phyloP scores from a whole-genome alignment of 345 rosid species.

The Combretum micranthum region DNA sequence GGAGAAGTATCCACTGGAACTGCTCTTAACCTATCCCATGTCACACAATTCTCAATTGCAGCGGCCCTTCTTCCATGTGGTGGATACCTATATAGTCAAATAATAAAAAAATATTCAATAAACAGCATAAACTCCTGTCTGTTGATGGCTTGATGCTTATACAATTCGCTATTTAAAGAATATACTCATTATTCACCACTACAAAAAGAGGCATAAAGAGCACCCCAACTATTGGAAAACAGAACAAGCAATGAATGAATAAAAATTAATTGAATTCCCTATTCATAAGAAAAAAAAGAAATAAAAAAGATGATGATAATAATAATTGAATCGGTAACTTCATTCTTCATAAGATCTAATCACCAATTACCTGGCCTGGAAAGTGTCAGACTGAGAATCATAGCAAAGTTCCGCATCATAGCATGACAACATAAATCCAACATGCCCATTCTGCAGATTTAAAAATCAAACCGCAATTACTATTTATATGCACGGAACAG shows the following conservation, averaged over 20 bases:
- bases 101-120: neutral
- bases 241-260: neutral
- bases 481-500: too few relatives aligned
- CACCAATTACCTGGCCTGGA: constrained; percentile 66
- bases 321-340: constrained; percentile 7
- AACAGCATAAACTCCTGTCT: neutral
- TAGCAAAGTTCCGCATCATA: constrained; percentile 88
- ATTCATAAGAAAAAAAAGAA: too few relatives aligned
- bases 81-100: constrained; percentile 54
- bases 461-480: neutral
- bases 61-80: constrained; percentile 63
- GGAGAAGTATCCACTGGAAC: constrained; percentile 63
- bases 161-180: neutral
- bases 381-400: constrained; percentile 59
- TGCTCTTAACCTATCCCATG: constrained; percentile 79
- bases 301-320: too few relatives aligned
- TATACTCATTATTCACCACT: too few relatives aligned
- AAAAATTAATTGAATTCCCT: too few relatives aligned
- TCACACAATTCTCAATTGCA: constrained; percentile 53
- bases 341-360: neutral
- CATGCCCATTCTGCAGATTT: constrained; percentile 70
- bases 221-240: neutral
- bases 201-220: neutral
- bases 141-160: neutral
- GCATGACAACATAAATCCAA: constrained; percentile 90